Base-by-base conservation (phyloP, 2,329 filamentous ascomycete genomes). In the Colletotrichum chrysophilum region DNA sequence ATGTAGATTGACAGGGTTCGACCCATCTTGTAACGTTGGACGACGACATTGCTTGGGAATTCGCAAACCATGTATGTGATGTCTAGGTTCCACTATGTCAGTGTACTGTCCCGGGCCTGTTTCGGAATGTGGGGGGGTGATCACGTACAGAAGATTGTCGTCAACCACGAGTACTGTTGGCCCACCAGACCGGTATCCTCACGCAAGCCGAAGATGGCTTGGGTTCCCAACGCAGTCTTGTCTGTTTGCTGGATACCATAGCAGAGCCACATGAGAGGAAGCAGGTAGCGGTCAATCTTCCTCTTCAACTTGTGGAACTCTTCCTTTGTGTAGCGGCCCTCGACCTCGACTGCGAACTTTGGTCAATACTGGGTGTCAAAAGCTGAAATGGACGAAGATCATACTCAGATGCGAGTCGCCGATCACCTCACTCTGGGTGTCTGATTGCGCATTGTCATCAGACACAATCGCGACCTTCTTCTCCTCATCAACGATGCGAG, bases 201-300 rank as follows among this genome's bases (percentile, higher is more conserved):
- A 48, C 80, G 74, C 5, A 86, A 79, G 7, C 85, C 85, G 62
- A 86, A 85, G 0, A 81, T 85, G 18, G 85, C 85, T 66, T 86
- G 85, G 0, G 80, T 83, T 24, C 84, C 81, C 18, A 86, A 80
- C 0, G 85, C 84, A 3, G 86, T 88, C 78, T 88, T 88, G 79
- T 88, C 87, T 1, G 83, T 85, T 77, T 88, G 87, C 76, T 89
- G 88, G 65, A 88, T 86, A 43, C 87, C 87, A 74, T 88, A 88
- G 77, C 86, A 88, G 9, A 85, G 79, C 83, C 85, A 89, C 86
- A 89, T 88, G 56, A 88, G 78, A 2, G 87, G 87, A 1, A 88
- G 82, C 18, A 89, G 80, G 73, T 85, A 87, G n/a, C 81, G 81
- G 76, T 88, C 87, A 21, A 86, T 83, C 76, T 88, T 88, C 34